Evolutionary conservation across 169 alveolate genomes (phyloP).

Genomic region (Plasmodium gonderi): DNA sequence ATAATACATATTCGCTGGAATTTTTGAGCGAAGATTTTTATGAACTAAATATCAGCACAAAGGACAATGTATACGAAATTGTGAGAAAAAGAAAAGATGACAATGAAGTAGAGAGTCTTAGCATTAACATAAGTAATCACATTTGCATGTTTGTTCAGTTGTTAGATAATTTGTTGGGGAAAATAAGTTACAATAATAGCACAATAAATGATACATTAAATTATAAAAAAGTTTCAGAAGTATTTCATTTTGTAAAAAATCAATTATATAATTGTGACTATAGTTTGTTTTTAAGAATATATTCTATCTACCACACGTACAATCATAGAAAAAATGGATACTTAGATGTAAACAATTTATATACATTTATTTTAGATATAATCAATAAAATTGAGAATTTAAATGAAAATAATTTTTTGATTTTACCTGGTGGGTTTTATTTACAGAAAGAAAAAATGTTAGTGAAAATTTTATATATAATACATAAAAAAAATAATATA

Average conservation of each 20-base stretch:
- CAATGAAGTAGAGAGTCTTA: slow-evolving; percentile 53
- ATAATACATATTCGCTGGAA: slow-evolving; percentile 62
- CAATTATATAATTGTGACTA: slow-evolving; percentile 73
- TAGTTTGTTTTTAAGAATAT: slow-evolving; percentile 64
- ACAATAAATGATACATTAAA: slow-evolving; percentile 53
- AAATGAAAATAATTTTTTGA: slow-evolving; percentile 69
- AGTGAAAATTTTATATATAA: slow-evolving; percentile 60
- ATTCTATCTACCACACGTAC: slow-evolving; percentile 65
- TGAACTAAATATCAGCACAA: slow-evolving; percentile 61
- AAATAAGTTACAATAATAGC: slow-evolving; percentile 45
- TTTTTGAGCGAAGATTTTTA: slow-evolving; percentile 70
- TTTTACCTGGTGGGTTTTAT: slow-evolving; percentile 70
- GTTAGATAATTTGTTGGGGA: slow-evolving; percentile 37
- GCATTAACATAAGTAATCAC: slow-evolving; percentile 64
- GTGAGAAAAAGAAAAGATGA: slow-evolving; percentile 52
- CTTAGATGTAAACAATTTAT: slow-evolving; percentile 53
- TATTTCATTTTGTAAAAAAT: slow-evolving; percentile 42
- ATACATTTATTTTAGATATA: slow-evolving; percentile 55
- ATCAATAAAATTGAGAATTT: slow-evolving; percentile 66
- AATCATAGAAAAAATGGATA: slow-evolving; percentile 75
- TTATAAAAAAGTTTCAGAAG: slow-evolving; percentile 40
- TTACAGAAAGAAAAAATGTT: slow-evolving; percentile 72
- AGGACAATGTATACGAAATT: slow-evolving; percentile 66
- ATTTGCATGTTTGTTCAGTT: slow-evolving; percentile 70
- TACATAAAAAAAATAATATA: slow-evolving; percentile 60